Conservation (phyloP, 805 yeast species). For the Saturnispora galanensis region DNA sequence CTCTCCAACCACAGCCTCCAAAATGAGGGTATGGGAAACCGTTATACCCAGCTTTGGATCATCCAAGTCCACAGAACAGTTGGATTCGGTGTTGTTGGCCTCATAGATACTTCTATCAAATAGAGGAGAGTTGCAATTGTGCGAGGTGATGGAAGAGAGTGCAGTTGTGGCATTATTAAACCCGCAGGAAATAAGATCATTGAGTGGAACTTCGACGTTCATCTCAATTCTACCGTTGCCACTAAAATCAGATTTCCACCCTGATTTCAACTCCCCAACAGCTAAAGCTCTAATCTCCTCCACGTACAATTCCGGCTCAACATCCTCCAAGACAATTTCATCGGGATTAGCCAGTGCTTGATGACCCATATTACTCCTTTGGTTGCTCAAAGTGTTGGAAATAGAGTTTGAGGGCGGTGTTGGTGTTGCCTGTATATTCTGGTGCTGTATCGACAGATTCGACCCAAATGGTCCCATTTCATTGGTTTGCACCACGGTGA, state of each 20-base stretch:
- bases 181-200: constrained; percentile 47
- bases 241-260: constrained; percentile 92
- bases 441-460: not conserved
- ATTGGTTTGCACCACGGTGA: constrained; percentile 1
- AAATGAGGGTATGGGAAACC: constrained; percentile 65
- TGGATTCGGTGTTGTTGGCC: constrained; percentile 27
- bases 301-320: constrained; percentile 32
- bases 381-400: constrained; percentile 3
- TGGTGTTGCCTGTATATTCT: not conserved
- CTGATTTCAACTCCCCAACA: constrained; percentile 74
- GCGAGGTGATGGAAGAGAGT: constrained; percentile 24
- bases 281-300: constrained; percentile 70
- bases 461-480: constrained; percentile 4
- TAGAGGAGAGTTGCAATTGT: constrained; percentile 25
- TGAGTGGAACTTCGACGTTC: constrained; percentile 58
- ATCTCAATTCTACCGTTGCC: constrained; percentile 73
- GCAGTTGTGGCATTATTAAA: constrained; percentile 22
- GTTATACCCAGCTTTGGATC: constrained; percentile 73
- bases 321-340: constrained; percentile 11
- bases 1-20: constrained; percentile 92
- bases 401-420: not conserved
- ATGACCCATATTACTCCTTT: constrained; percentile 6
- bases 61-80: constrained; percentile 68
- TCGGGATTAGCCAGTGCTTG: constrained; percentile 9
- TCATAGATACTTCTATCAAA: constrained; percentile 20